Percentiles rank a stretch among this genome's conserved stretches.
These are phyloP conservation scores for Pharnaceum exiguum DNA, from an alignment of 148 eudicot genomes.

Conservation along the genomic window DNA sequence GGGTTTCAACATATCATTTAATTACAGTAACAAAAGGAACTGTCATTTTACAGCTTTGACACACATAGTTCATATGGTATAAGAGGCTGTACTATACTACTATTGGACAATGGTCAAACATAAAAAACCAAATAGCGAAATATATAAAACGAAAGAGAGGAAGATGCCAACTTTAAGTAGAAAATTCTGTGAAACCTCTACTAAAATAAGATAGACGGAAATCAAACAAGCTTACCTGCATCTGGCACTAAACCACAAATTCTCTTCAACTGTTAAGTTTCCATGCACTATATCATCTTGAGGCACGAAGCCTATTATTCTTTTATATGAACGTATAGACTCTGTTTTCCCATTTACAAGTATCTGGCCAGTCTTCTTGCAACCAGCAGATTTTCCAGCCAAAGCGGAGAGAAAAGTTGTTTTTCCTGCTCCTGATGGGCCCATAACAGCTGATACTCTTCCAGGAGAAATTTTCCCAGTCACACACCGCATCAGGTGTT, in stretches of 20 bases:
- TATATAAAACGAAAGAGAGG: too few relatives aligned
- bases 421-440: constrained; percentile 84
- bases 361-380: constrained; percentile 43
- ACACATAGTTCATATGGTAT: too few relatives aligned
- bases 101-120: too few relatives aligned
- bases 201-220: neutral
- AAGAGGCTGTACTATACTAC: too few relatives aligned
- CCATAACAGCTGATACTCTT: constrained; percentile 71
- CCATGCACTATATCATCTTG: constrained; percentile 79
- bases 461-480: constrained; percentile 64
- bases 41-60: too few relatives aligned
- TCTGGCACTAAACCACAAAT: constrained; percentile 70
- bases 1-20: too few relatives aligned
- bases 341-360: constrained; percentile 62
- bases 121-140: too few relatives aligned
- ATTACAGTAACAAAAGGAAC: too few relatives aligned
- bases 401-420: constrained; percentile 70
- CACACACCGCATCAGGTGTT: constrained; percentile 56
- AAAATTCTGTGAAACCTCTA: neutral
- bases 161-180: too few relatives aligned
- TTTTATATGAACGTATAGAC: constrained; percentile 59
- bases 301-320: constrained; percentile 63
- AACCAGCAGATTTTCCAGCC: constrained; percentile 65
- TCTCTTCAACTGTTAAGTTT: constrained; percentile 71
- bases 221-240: constrained; percentile 45